A percentile compares a stretch with the other conserved stretches of the same genome.
phyloP scores from a whole-genome alignment of 2,329 filamentous ascomycete species.

The Claviceps purpurea region DNA sequence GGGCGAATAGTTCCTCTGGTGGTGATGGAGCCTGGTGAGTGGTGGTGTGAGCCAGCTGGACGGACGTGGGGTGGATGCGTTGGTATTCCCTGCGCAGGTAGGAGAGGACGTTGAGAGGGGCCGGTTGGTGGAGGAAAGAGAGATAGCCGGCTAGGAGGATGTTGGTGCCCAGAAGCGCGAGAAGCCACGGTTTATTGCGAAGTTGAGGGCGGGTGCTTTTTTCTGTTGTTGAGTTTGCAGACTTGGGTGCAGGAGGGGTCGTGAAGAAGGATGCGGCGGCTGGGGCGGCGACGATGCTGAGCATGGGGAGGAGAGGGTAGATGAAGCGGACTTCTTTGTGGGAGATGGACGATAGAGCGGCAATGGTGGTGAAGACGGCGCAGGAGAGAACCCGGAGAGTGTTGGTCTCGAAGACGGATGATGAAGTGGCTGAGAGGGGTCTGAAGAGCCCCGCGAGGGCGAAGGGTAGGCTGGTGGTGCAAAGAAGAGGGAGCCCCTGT shows the following conservation, averaged over 20 bases:
- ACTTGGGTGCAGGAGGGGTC: constrained; percentile 11
- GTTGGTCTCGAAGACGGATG: constrained; percentile 21
- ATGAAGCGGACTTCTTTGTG: constrained; percentile 98
- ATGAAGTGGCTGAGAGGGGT: constrained; percentile 15
- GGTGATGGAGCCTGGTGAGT: constrained; percentile 10
- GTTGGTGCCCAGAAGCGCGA: constrained; percentile 51
- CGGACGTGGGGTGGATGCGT: constrained; percentile 30
- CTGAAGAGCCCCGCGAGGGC: constrained; percentile 49
- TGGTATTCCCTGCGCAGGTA: constrained; percentile 68
- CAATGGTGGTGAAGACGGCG: constrained; percentile 45
- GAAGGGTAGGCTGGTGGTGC: constrained; percentile 75
- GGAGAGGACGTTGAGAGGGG: constrained; percentile 58
- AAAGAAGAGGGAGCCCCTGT: constrained; percentile 76
- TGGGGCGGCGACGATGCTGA: constrained; percentile 67
- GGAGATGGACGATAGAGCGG: constrained; percentile 60
- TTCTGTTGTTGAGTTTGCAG: not conserved
- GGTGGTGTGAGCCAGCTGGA: constrained; percentile 10
- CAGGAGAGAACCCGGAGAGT: constrained; percentile 34
- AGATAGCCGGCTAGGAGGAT: constrained; percentile 59
- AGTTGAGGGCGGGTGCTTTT: constrained; percentile 20
- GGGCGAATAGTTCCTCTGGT: constrained; percentile 44
- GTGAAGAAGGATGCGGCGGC: constrained; percentile 53
- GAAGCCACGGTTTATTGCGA: constrained; percentile 42
- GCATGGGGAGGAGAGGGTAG: constrained; percentile 76
- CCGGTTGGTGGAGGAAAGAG: constrained; percentile 65